These are phyloP conservation scores for Candida silvatica DNA, from an alignment of 805 yeast species.

Conservation along the genomic window DNA sequence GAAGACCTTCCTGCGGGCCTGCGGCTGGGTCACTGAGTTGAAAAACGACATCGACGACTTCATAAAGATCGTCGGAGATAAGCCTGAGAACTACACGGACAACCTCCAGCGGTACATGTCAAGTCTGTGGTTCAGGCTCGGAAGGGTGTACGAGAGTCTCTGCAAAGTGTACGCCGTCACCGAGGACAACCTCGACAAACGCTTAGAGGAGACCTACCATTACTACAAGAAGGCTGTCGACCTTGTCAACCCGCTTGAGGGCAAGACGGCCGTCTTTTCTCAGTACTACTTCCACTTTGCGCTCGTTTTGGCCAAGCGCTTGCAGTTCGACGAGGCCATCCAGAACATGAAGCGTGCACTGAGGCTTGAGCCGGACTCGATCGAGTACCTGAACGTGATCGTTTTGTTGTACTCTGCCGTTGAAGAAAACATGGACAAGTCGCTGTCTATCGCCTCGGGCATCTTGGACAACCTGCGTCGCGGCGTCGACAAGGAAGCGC, in stretches of 20 bases:
- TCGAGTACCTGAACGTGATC: conserved; percentile 60
- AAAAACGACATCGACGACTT: conserved; percentile 6
- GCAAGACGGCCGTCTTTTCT: conserved; percentile 10
- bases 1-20: conserved; percentile 10
- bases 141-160: conserved; percentile 14
- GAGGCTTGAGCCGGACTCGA: conserved; percentile 42
- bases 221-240: conserved; percentile 9
- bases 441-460: conserved; percentile 40
- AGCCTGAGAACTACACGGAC: conserved; percentile 12
- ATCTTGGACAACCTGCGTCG: conserved; percentile 35
- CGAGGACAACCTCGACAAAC: conserved; percentile 5
- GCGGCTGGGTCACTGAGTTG: conserved; percentile 12
- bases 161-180: conserved; percentile 8
- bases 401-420: conserved; percentile 54
- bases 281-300: conserved; percentile 37
- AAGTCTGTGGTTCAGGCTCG: conserved; percentile 16
- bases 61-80: conserved; percentile 4
- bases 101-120: conserved; percentile 14
- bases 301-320: conserved; percentile 34
- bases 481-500: conserved; percentile 31
- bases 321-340: conserved; percentile 33
- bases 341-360: conserved; percentile 38
- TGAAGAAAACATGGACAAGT: conserved; percentile 32
- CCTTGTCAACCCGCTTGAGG: conserved; percentile 7
- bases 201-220: conserved; percentile 5